Base-by-base conservation (phyloP, 2,329 filamentous ascomycete genomes). In the Parasarocladium wereldwijsianum region DNA sequence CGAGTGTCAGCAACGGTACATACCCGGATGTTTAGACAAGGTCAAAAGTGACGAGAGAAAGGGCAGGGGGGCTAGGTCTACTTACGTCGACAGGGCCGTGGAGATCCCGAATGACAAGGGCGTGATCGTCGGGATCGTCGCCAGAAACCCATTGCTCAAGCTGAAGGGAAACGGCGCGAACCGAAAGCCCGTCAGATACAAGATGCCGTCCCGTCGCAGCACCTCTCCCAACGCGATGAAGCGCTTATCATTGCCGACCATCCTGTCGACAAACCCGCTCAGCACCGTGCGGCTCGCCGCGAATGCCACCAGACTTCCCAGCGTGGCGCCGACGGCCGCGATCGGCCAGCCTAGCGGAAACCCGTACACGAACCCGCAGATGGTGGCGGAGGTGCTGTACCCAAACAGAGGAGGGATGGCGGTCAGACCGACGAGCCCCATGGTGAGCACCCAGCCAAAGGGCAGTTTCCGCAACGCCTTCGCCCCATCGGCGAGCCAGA, bases 141-240 rank as follows among this genome's bases (percentile, higher is more conserved):
- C 84, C 32, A 98, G 71, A 36, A 93, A 93, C 29, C 85, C 90
- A 49, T 98, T 98, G 47, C 81, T 86, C 41, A 96, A 61, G 31
- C 81, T 90, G 51, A 93, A 98, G 10, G 90, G 90, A 36, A 98
- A 51, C 2, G 90, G 90, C 45, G 87, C 96, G 39, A 96, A 68
- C 17, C 90, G 72, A 42, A 98, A 90, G 68, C 90, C 92, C 38
- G 83, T 76, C 26, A 98, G 65, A 32, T 96, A 74, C 44, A 84
- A 80, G 30, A 98, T 54, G 1, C 90, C 90, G 45, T 98, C 90
- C 45, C 82, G 76, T 39, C 93, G 84, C 37, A 98, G 62, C 6
- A 90, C 90, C 43, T 94, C 68, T 14, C 81, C 72, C 16, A 98
- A 66, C 4, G 90, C 90, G 8, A 90, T 73, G 50, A 98, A 98